phyloP scores from a whole-genome alignment of 2,329 filamentous ascomycete species.

The Calonectria montana region DNA sequence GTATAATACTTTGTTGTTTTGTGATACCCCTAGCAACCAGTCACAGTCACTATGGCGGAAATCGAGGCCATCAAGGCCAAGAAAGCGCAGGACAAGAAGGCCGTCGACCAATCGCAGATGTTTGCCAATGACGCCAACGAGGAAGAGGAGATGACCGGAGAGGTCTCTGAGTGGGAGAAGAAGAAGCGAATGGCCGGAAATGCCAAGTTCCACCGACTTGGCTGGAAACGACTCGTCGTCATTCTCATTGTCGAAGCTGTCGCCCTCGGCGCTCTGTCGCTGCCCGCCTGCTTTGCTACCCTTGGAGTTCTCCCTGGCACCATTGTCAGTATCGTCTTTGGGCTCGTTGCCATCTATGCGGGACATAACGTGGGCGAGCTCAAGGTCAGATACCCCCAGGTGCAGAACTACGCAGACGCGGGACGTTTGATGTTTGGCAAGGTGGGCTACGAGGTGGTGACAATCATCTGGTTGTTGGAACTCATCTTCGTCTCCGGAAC shows the following conservation, averaged over 20 bases:
- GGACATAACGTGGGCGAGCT: constrained; percentile 24
- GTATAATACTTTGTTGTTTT: not conserved
- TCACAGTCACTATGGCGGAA: constrained; percentile 4
- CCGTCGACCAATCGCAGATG: constrained; percentile 10
- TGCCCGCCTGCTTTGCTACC: constrained; percentile 20
- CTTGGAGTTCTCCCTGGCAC: constrained; percentile 12
- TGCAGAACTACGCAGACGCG: constrained; percentile 21
- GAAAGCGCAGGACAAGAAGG: constrained; percentile 14
- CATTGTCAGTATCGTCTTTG: constrained; percentile 17
- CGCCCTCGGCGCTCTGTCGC: constrained; percentile 21
- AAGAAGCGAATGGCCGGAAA: constrained; percentile 25
- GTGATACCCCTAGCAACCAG: not conserved
- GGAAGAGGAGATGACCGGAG: constrained; percentile 21
- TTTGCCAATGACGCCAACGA: not conserved
- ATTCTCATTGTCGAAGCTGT: constrained; percentile 27
- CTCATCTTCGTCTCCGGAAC: constrained; percentile 24
- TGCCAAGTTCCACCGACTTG: constrained; percentile 25
- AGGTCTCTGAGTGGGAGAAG: constrained; percentile 26
- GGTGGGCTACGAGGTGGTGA: constrained; percentile 18
- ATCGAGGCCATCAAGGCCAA: not conserved
- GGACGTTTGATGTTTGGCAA: constrained; percentile 23
- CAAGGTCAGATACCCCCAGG: constrained; percentile 25
- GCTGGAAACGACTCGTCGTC: constrained; percentile 24
- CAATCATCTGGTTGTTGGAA: constrained; percentile 16
- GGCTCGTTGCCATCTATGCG: constrained; percentile 19